phyloP scores from a whole-genome alignment of 2,329 filamentous ascomycete genomes.

The Aspergillus terreus region DNA sequence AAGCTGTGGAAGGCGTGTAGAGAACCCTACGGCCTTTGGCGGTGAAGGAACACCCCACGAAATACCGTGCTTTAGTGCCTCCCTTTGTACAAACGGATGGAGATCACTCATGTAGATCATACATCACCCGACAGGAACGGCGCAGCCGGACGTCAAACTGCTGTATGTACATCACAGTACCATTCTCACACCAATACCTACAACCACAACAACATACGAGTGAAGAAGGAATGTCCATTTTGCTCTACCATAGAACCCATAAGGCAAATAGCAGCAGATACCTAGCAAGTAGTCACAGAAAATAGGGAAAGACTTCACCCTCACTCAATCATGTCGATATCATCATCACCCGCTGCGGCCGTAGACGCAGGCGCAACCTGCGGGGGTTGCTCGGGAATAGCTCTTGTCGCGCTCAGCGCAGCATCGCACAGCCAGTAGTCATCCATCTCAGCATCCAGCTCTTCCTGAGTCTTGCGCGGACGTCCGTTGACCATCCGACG shows the following conservation, averaged over 20 bases:
- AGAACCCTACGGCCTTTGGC: constrained; percentile 64
- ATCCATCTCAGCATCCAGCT: constrained; percentile 94
- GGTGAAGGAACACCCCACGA: constrained; percentile 30
- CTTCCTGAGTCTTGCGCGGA: constrained; percentile 81
- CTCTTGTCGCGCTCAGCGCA: too few relatives aligned
- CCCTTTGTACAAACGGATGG: background rate
- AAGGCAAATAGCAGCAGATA: background rate
- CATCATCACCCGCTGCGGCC: constrained; percentile 45
- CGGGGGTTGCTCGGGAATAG: constrained; percentile 18
- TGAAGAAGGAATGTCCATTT: too few relatives aligned
- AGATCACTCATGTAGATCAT: background rate
- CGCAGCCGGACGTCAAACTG: too few relatives aligned
- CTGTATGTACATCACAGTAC: too few relatives aligned
- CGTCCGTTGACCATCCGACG: constrained; percentile 51
- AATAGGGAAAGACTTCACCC: background rate
- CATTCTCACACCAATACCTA: too few relatives aligned
- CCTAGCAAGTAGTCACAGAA: background rate
- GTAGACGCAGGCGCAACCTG: constrained; percentile 28
- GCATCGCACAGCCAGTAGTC: too few relatives aligned
- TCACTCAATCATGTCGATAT: constrained; percentile 70
- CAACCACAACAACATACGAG: too few relatives aligned
- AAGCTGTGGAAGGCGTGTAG: constrained; percentile 76
- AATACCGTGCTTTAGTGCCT: background rate
- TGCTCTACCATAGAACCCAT: too few relatives aligned
- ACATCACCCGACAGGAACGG: too few relatives aligned